Base-by-base conservation (phyloP, 768 basidiomycete genomes). In the Coprinopsis cinerea region DNA sequence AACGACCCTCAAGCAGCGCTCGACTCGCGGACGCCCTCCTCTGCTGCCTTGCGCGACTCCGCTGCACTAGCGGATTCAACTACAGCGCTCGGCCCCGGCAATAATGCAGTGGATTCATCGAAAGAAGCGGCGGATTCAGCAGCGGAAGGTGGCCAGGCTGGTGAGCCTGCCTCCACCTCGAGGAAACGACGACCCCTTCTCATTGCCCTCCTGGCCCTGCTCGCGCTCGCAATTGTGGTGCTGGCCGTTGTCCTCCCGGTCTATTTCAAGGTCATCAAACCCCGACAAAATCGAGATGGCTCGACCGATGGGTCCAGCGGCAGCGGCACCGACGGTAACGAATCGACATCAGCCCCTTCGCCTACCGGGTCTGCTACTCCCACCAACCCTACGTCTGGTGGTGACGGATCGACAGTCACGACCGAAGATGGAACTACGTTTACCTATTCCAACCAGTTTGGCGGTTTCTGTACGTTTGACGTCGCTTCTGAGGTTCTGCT, bases 391-490 rank as follows among this genome's bases (percentile, higher is more conserved):
- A 70, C 68, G 22, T 68, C 71, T 2, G 92, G 92, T 11, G 78
- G 79, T 15, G 81, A 87, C 59, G 90, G 89, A 9, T 85, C 83
- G 24, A 70, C 71, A 3, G 67, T 92, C 45, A 79, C 73, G 6
- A 69, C 73, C 17, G 79, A 75, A 2, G 77, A 91, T 60, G 92
- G 92, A 1, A 67, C 78, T 1, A 81, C 75, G 1, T 87, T 92
- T 65, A 79, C 73, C 2, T 94, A 95, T 63, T 72, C 70, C 51
- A 94, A 93, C 64, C 67, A 75, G 17, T 87, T 89, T 61, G 89
- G 82, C 27, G 86, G 86, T 34, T 79, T 75, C 59, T 87, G 84
- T 43, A 43, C 41, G 41, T 43, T 26, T 83, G 62, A 76, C 81
- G 30, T 49, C 35, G 22, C 15, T 44, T 39, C 41, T 14, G 20